Conservation (phyloP, 176 grass and related monocot species). For the Oryza rufipogon region DNA sequence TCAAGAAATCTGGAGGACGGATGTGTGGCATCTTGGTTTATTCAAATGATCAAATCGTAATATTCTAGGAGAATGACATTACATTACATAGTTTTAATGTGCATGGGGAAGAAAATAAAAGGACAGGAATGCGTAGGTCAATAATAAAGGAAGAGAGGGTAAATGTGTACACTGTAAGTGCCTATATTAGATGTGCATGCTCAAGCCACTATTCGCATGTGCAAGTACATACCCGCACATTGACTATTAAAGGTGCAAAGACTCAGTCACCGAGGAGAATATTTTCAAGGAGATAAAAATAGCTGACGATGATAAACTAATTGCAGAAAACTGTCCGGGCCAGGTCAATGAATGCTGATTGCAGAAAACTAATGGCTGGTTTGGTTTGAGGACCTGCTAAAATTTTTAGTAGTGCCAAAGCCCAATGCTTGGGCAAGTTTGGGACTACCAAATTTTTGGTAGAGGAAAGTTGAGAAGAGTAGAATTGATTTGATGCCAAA, state of each 20-base stretch:
- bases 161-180: constrained; percentile 22
- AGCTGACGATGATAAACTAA: neutral
- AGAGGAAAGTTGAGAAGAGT: neutral
- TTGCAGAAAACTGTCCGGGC: neutral
- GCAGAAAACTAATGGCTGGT: constrained; percentile 18
- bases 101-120: neutral
- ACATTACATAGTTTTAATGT: neutral
- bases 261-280: neutral
- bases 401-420: neutral
- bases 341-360: constrained; percentile 3
- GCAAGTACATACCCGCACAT: constrained; percentile 14
- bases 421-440: neutral
- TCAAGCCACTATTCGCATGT: constrained; percentile 8
- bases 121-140: neutral
- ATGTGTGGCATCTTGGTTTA: neutral
- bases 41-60: neutral
- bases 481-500: neutral
- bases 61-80: neutral
- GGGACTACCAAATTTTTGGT: too few relatives aligned
- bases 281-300: neutral
- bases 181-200: too few relatives aligned
- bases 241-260: neutral
- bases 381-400: too few relatives aligned
- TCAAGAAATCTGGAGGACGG: neutral
- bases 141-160: neutral